Conservation (phyloP, 1,284 basidiomycete species). For the Leccinum fuscescens region DNA sequence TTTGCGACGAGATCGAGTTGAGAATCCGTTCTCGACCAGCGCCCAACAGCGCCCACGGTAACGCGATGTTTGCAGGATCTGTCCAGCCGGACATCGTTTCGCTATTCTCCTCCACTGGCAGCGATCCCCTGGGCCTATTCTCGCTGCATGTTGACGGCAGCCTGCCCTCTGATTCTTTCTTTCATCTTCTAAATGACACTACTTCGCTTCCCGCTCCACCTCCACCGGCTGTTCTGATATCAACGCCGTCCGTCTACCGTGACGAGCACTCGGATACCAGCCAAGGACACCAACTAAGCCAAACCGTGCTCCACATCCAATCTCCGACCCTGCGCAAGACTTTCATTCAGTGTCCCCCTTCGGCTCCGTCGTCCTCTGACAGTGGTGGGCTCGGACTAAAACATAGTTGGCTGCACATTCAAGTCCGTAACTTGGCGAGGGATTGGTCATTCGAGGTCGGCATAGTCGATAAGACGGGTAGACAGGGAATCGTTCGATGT, state of each 20-base stretch:
- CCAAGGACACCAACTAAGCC: slow-evolving; percentile 48
- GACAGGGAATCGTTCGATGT: slow-evolving; percentile 61
- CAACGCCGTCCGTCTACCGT: slow-evolving; percentile 34
- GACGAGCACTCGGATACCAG: slow-evolving; percentile 25
- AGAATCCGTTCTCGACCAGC: slow-evolving; percentile 17
- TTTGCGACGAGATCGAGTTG: slow-evolving; percentile 21
- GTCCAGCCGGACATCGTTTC: slow-evolving; percentile 69
- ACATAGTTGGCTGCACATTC: slow-evolving; percentile 73
- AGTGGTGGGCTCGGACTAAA: slow-evolving; percentile 56
- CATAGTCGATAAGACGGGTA: slow-evolving; percentile 60
- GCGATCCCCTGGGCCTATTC: slow-evolving; percentile 64
- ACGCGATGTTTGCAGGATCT: slow-evolving; percentile 50
- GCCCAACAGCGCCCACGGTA: background rate
- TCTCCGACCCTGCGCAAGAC: slow-evolving; percentile 70
- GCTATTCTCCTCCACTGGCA: slow-evolving; percentile 76
- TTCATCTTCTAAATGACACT: slow-evolving; percentile 64
- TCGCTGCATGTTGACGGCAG: slow-evolving; percentile 46
- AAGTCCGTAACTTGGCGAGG: slow-evolving; percentile 65
- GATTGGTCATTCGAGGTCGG: slow-evolving; percentile 80
- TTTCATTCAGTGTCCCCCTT: slow-evolving; percentile 62
- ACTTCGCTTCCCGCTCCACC: slow-evolving; percentile 51
- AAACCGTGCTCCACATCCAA: slow-evolving; percentile 81
- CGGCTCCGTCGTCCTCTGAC: slow-evolving; percentile 14
- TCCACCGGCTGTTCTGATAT: slow-evolving; percentile 45
- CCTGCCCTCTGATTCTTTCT: slow-evolving; percentile 61